phyloP scores from a whole-genome alignment of 106 monocot genomes.

The Apostasia shenzhenica region DNA sequence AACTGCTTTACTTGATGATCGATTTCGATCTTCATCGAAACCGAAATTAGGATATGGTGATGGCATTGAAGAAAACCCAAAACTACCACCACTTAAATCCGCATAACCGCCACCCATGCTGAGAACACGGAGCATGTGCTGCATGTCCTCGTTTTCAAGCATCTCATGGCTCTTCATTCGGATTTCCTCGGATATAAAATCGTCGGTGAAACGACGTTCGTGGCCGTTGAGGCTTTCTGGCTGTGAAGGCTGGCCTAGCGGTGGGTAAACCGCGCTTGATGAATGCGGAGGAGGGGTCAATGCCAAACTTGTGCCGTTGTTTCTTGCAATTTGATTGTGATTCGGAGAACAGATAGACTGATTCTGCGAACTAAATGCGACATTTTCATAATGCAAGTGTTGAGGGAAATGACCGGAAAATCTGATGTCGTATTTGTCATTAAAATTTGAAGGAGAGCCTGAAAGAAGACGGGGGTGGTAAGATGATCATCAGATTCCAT shows the following conservation, averaged over 20 bases:
- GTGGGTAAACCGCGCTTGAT: slow-evolving; percentile 16
- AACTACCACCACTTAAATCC: slow-evolving; percentile 28
- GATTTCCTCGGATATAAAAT: slow-evolving; percentile 17
- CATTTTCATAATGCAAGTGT: not conserved
- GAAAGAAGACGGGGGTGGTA: too few relatives aligned
- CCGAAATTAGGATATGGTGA: slow-evolving; percentile 24
- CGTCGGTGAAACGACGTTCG: slow-evolving; percentile 8
- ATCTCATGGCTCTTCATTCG: slow-evolving; percentile 19
- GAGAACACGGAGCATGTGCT: slow-evolving; percentile 46
- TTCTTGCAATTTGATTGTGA: slow-evolving; percentile 18
- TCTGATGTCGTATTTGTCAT: too few relatives aligned
- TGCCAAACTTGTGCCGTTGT: slow-evolving; percentile 17
- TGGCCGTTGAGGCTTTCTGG: slow-evolving; percentile 9
- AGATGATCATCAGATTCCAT: too few relatives aligned
- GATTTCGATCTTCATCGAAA: slow-evolving; percentile 30
- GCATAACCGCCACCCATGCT: slow-evolving; percentile 41
- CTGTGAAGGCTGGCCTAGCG: slow-evolving; percentile 10
- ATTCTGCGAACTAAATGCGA: slow-evolving; percentile 13
- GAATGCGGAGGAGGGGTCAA: slow-evolving; percentile 21
- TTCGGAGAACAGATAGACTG: slow-evolving; percentile 15
- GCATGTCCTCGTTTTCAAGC: slow-evolving; percentile 32
- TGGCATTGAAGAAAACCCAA: slow-evolving; percentile 25
- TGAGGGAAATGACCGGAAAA: too few relatives aligned
- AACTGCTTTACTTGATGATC: slow-evolving; percentile 50
- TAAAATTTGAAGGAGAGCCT: too few relatives aligned